Evolutionary conservation across 2,329 filamentous ascomycete genomes (phyloP).

Genomic region (Neofusicoccum kwambonambiense): DNA sequence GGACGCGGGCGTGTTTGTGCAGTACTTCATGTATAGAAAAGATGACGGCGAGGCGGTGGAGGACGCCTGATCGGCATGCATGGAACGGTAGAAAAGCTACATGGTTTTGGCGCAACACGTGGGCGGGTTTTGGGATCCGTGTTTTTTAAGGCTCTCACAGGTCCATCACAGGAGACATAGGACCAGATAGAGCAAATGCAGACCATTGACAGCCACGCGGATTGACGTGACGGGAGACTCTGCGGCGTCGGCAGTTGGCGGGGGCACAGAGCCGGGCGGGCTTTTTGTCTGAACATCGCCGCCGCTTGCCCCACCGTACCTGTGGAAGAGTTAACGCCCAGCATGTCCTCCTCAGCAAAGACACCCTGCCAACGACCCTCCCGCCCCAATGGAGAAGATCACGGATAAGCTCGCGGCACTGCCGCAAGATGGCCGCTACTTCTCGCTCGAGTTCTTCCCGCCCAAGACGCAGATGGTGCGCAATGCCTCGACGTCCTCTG

Average conservation of each 20-base stretch:
- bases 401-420: slow-evolving; percentile 93
- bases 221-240: too few species aligned
- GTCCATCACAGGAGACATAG: not conserved
- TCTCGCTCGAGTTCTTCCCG: slow-evolving; percentile 98
- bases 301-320: slow-evolving; percentile 1
- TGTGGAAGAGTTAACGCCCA: slow-evolving; percentile 10
- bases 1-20: slow-evolving; percentile 82
- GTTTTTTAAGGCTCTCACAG: not conserved
- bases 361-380: not conserved
- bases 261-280: not conserved
- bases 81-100: not conserved
- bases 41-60: slow-evolving; percentile 24
- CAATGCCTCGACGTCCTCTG: slow-evolving; percentile 4
- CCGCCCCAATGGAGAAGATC: slow-evolving; percentile 57
- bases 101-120: not conserved
- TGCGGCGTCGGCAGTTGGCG: not conserved
- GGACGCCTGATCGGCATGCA: not conserved
- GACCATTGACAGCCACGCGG: too few species aligned
- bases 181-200: not conserved
- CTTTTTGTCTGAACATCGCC: not conserved
- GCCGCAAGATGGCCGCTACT: slow-evolving; percentile 78
- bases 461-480: slow-evolving; percentile 85
- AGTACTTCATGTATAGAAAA: slow-evolving; percentile 80
- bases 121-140: not conserved
- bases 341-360: slow-evolving; percentile 5